These are phyloP conservation scores for Candida sphagnicola DNA, from an alignment of 805 yeast species.

Conservation along the genomic window DNA sequence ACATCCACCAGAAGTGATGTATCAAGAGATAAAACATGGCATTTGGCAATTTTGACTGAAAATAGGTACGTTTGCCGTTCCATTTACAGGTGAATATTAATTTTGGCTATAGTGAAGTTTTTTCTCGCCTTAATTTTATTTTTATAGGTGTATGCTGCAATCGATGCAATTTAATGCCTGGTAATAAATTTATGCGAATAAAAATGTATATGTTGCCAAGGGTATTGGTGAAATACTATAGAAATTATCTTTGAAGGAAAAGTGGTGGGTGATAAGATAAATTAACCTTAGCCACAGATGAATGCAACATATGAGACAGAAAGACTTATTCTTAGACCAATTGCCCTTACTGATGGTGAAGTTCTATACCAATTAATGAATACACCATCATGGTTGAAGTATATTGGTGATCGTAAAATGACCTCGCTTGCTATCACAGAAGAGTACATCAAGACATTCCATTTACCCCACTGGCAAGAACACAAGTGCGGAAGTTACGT, in stretches of 20 bases:
- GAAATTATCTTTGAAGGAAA: background rate
- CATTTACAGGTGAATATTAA: no score
- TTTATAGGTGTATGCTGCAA: no score
- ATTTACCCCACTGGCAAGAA: slow-evolving; percentile 1
- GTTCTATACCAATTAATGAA: slow-evolving; percentile 1
- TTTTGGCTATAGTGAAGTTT: no score
- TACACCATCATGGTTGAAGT: slow-evolving; percentile 1
- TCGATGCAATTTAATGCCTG: background rate
- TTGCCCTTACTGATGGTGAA: background rate
- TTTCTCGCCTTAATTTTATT: no score
- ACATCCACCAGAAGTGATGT: background rate
- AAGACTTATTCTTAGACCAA: slow-evolving; percentile 1
- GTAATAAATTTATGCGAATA: background rate
- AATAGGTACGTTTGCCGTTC: no score
- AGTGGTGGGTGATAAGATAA: background rate
- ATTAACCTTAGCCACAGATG: background rate
- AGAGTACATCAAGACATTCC: background rate
- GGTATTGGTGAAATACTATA: background rate
- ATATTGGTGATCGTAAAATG: slow-evolving; percentile 3
- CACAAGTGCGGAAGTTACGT: background rate
- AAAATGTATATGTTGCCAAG: background rate
- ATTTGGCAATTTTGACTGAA: no score
- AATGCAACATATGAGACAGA: slow-evolving; percentile 1
- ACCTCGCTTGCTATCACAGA: background rate
- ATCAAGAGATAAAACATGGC: no score